Conservation (phyloP, 164 flowering plant species). For the Macadamia tetraphylla region DNA sequence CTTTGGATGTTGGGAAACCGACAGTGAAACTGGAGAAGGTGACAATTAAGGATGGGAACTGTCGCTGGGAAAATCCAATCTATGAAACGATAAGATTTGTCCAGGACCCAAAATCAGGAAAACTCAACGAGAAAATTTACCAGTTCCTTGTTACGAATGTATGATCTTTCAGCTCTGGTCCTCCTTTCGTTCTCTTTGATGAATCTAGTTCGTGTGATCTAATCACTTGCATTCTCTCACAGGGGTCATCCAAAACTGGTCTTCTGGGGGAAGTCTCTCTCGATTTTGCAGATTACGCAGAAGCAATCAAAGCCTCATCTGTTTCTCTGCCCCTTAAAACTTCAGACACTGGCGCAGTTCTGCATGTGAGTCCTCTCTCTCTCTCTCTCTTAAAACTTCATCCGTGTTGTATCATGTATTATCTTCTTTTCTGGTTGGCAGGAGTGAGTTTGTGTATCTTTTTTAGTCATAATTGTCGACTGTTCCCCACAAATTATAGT, state of each 20-base stretch:
- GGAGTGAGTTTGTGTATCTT: too few species aligned
- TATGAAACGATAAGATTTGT: slow-evolving; percentile 66
- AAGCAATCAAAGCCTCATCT: slow-evolving; percentile 45
- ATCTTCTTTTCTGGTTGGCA: too few species aligned
- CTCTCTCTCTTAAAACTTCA: neutral
- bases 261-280: slow-evolving; percentile 67
- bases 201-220: neutral
- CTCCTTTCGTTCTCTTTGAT: neutral
- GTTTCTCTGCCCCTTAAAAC: slow-evolving; percentile 59
- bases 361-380: slow-evolving; percentile 59
- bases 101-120: slow-evolving; percentile 67
- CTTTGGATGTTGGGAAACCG: slow-evolving; percentile 73
- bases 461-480: neutral
- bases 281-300: slow-evolving; percentile 71
- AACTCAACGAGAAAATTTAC: slow-evolving; percentile 56
- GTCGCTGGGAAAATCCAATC: slow-evolving; percentile 73
- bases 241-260: slow-evolving; percentile 80
- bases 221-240: slow-evolving; percentile 11
- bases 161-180: slow-evolving; percentile 11
- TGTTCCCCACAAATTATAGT: neutral
- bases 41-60: slow-evolving; percentile 48
- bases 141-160: slow-evolving; percentile 61
- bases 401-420: too few species aligned
- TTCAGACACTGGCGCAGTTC: slow-evolving; percentile 49
- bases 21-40: slow-evolving; percentile 61